A percentile compares a stretch with the other conserved stretches of the same genome.
phyloP scores from a whole-genome alignment of 2,329 filamentous ascomycete genomes.

The Ceratocystis albifundus region DNA sequence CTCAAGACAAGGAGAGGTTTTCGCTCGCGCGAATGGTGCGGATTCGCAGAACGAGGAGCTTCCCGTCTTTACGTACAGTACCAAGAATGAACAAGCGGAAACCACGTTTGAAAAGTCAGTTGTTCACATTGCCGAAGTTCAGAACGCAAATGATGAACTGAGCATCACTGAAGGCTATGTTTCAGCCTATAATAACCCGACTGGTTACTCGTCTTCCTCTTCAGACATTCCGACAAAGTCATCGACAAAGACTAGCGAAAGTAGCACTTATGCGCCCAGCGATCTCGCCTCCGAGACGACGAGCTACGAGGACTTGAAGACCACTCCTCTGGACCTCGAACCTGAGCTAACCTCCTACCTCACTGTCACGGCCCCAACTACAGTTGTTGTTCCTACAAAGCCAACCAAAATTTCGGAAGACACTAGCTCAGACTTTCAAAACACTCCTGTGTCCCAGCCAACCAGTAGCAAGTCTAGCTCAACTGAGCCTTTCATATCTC shows the following conservation, averaged over 20 bases:
- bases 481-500: not conserved
- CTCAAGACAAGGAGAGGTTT: slow-evolving; percentile 28
- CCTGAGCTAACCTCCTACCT: slow-evolving; percentile 6
- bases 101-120: slow-evolving; percentile 10
- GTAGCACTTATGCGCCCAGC: not conserved
- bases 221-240: not conserved
- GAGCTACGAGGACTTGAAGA: not conserved
- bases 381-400: slow-evolving; percentile 25
- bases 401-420: not conserved
- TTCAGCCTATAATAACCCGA: slow-evolving; percentile 5
- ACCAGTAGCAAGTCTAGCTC: too few species aligned
- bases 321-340: not conserved
- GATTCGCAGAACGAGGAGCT: not conserved
- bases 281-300: not conserved
- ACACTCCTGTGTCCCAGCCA: not conserved
- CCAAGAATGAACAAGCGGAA: slow-evolving; percentile 4
- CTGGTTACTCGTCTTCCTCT: not conserved
- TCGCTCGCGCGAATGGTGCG: slow-evolving; percentile 24
- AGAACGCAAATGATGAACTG: not conserved
- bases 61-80: slow-evolving; percentile 5
- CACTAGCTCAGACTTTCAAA: not conserved
- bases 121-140: not conserved
- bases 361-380: slow-evolving; percentile 27
- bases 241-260: not conserved
- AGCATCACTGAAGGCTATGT: not conserved